Evolutionary conservation across 1,139 yeast species (phyloP).

Genomic region (Magnusiomyces fungicola): DNA sequence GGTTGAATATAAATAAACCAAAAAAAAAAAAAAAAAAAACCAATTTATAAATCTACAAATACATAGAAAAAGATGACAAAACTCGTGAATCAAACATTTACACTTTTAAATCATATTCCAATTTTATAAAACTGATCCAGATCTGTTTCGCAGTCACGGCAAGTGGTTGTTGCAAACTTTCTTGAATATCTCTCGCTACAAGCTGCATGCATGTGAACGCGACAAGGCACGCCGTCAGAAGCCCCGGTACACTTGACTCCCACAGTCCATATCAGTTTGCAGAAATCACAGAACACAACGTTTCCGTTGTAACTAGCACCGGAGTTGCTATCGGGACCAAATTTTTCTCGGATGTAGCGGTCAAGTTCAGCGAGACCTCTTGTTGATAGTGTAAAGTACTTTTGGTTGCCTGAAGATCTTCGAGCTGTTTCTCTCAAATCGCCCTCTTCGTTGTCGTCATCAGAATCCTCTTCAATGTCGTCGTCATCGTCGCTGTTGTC

Average conservation of each 20-base stretch:
- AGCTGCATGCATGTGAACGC: not conserved
- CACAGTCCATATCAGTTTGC: not conserved
- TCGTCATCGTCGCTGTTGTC: not conserved
- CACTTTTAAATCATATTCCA: too few species aligned
- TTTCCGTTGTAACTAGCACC: not conserved
- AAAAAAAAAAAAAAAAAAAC: too few species aligned
- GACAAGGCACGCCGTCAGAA: not conserved
- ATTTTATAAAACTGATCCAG: too few species aligned
- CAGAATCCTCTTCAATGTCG: not conserved
- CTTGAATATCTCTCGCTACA: too few species aligned
- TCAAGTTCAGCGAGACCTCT: slow-evolving; percentile 1
- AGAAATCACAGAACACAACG: not conserved
- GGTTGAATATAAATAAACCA: too few species aligned
- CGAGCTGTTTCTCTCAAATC: too few species aligned
- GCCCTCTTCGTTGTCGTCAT: not conserved
- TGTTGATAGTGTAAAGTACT: not conserved
- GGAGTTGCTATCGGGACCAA: not conserved
- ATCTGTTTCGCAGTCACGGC: too few species aligned
- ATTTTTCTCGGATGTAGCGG: not conserved
- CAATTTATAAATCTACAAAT: too few species aligned
- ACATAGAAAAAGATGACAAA: too few species aligned
- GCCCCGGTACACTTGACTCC: not conserved
- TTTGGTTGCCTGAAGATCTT: too few species aligned
- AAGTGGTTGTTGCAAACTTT: too few species aligned
- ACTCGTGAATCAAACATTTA: too few species aligned